Evolutionary conservation across 108 stramenopile genomes (phyloP).

Genomic region (Skeletonema menzelii): DNA sequence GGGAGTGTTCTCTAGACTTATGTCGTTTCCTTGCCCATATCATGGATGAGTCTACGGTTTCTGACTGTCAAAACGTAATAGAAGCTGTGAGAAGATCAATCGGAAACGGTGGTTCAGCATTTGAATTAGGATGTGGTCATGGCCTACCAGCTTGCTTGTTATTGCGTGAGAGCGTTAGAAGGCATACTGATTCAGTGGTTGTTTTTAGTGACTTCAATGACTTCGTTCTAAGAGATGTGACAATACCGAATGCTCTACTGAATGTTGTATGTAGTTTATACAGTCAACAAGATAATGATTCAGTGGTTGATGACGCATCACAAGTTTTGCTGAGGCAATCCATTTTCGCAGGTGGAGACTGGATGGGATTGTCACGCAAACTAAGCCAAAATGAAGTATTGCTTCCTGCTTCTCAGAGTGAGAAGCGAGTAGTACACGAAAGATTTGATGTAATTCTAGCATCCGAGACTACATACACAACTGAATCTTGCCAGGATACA

Average conservation of each 20-base stretch:
- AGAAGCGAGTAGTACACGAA: conserved; percentile 17
- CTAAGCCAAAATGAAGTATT: conserved; percentile 18
- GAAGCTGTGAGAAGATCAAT: conserved; percentile 24
- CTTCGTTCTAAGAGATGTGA: conserved; percentile 59
- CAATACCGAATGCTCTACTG: conserved; percentile 55
- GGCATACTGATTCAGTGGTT: conserved; percentile 20
- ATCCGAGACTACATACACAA: conserved; percentile 82
- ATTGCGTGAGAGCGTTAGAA: conserved; percentile 36
- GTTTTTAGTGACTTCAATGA: conserved; percentile 70
- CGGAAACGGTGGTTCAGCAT: conserved; percentile 23
- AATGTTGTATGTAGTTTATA: conserved; percentile 37
- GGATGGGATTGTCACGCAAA: conserved; percentile 61
- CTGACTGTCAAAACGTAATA: conserved; percentile 9
- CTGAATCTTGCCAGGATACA: conserved; percentile 62
- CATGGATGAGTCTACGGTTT: background rate
- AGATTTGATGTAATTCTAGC: conserved; percentile 76
- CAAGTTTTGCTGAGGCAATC: conserved; percentile 27
- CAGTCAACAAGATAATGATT: background rate
- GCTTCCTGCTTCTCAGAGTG: background rate
- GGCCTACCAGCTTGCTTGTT: conserved; percentile 71
- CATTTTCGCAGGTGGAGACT: conserved; percentile 65
- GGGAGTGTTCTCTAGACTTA: conserved; percentile 85
- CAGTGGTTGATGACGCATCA: background rate
- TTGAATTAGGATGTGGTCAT: conserved; percentile 84
- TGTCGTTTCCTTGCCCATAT: conserved; percentile 56